phyloP scores from a whole-genome alignment of 768 basidiomycete species.

The Termitomyces heimii region DNA sequence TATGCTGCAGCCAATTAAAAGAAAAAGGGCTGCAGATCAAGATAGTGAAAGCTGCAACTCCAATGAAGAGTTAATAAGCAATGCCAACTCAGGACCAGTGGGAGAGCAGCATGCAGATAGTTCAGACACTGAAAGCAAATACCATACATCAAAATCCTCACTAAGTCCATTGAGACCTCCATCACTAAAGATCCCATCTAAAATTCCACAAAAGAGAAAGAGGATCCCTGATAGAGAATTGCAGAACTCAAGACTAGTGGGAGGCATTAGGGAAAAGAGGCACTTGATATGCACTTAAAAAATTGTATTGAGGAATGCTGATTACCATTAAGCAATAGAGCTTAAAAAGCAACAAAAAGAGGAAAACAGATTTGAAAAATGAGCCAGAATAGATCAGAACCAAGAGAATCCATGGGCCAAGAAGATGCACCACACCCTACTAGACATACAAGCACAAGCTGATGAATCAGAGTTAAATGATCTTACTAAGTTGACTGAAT shows the following conservation, averaged over 20 bases:
- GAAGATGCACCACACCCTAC: neutral
- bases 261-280: no score
- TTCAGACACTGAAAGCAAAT: no score
- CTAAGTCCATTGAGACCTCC: no score
- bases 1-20: no score
- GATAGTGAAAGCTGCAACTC: no score
- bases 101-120: no score
- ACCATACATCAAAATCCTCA: no score
- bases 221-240: neutral
- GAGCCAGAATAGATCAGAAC: neutral
- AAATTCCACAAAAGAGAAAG: neutral
- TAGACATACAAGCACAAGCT: neutral
- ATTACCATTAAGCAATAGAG: neutral
- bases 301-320: neutral
- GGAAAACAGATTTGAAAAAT: neutral
- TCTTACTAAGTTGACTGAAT: neutral
- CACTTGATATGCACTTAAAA: neutral
- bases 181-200: no score
- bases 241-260: neutral
- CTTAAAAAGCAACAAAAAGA: neutral
- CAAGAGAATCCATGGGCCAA: no score
- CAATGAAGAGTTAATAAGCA: no score
- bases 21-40: no score
- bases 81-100: no score
- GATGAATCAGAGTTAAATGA: neutral